A percentile compares a stretch with the other conserved stretches of the same genome.
These are phyloP conservation scores for Effrenium voratum DNA, from an alignment of 73 alveolate species.

Conservation along the genomic window DNA sequence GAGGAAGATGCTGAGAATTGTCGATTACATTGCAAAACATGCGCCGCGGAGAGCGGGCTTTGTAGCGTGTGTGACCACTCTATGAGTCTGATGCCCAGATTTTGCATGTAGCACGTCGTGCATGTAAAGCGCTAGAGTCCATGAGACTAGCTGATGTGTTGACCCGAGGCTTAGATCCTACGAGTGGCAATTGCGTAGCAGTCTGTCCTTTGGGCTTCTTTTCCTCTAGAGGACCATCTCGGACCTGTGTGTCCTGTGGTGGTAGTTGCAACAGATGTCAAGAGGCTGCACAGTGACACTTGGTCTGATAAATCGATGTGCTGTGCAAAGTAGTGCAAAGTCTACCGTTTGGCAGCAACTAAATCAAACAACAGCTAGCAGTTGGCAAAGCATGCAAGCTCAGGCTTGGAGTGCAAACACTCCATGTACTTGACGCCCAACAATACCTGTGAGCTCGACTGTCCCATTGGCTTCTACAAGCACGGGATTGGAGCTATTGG, in stretches of 20 bases:
- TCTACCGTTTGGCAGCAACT: not conserved
- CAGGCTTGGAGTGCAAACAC: conserved; percentile 3
- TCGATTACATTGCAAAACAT: conserved; percentile 10
- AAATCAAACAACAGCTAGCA: too few species aligned
- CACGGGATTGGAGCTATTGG: conserved; percentile 1
- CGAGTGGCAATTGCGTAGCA: conserved; percentile 36
- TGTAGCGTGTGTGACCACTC: conserved; percentile 26
- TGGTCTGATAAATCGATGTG: not conserved
- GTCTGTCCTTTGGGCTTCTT: conserved; percentile 3
- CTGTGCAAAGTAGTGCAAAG: not conserved
- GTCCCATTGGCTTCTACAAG: conserved; percentile 28
- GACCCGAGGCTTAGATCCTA: conserved; percentile 1
- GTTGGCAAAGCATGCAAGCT: not conserved
- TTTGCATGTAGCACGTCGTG: too few species aligned
- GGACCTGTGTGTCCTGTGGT: not conserved
- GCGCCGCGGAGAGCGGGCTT: not conserved
- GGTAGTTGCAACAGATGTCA: not conserved
- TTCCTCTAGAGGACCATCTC: not conserved
- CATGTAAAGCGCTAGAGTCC: too few species aligned
- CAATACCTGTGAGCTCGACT: not conserved
- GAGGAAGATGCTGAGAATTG: not conserved
- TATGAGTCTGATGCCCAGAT: not conserved
- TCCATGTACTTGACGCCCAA: conserved; percentile 16
- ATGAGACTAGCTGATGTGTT: not conserved
- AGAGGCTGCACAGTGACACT: not conserved